phyloP scores from a whole-genome alignment of 176 grass and related monocot species.

The Carex myosuroides region DNA sequence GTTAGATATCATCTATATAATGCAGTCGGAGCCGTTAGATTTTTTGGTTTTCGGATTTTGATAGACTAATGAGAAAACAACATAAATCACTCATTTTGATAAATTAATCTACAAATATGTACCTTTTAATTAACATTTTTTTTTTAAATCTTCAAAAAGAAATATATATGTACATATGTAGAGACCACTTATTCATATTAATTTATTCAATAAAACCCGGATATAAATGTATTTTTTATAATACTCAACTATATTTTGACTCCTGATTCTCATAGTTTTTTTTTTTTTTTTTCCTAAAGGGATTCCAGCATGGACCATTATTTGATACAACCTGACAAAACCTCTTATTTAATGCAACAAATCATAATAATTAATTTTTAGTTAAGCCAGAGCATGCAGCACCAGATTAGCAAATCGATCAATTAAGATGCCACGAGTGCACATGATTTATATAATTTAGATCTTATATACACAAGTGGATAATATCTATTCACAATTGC shows the following conservation, averaged over 20 bases:
- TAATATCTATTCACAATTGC: background rate
- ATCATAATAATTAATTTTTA: background rate
- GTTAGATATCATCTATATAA: too few species aligned
- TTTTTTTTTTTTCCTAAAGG: background rate
- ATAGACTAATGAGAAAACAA: background rate
- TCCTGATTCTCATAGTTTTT: background rate
- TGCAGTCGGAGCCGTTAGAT: background rate
- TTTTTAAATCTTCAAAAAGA: background rate
- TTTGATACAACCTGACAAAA: background rate
- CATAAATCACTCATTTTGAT: background rate
- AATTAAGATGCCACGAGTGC: slow-evolving; percentile 5
- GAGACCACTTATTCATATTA: background rate
- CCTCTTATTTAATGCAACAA: background rate
- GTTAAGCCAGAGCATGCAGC: background rate
- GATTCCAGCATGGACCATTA: background rate
- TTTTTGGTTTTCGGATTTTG: background rate
- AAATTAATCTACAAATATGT: too few species aligned
- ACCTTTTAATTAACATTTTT: background rate
- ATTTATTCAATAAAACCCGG: background rate
- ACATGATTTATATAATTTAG: slow-evolving; percentile 9
- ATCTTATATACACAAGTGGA: background rate
- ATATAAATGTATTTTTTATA: background rate
- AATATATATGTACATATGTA: too few species aligned
- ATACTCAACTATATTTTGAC: background rate
- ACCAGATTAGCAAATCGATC: background rate